A percentile compares a stretch with the other conserved stretches of the same genome.
These are phyloP conservation scores for Apophysomyces sp. DNA, from an alignment of 371 early-diverging fungal genomes.

Conservation along the genomic window DNA sequence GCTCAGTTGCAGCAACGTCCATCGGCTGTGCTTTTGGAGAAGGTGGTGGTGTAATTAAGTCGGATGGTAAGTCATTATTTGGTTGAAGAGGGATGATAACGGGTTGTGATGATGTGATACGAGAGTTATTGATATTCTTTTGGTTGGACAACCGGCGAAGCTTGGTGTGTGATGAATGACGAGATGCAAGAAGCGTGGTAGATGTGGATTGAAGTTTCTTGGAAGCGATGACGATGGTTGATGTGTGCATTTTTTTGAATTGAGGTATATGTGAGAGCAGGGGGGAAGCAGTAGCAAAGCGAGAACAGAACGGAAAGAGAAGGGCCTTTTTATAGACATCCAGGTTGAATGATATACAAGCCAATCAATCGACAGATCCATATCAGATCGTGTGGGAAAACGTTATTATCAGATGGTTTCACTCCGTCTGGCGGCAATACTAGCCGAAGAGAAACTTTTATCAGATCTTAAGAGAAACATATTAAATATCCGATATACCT, in stretches of 20 bases:
- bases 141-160: background rate
- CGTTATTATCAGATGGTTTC: background rate
- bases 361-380: background rate
- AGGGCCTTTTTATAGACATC: background rate
- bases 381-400: constrained; percentile 2
- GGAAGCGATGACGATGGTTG: background rate
- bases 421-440: background rate
- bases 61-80: background rate
- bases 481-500: background rate
- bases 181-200: background rate
- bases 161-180: background rate
- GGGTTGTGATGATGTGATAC: background rate
- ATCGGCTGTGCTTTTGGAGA: background rate
- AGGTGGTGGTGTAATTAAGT: background rate
- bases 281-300: background rate
- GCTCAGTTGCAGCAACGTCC: constrained; percentile 14
- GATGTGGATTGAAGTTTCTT: background rate
- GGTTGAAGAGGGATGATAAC: background rate
- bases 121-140: background rate
- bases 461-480: background rate
- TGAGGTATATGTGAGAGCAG: background rate
- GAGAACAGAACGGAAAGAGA: background rate
- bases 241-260: background rate
- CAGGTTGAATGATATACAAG: background rate
- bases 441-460: background rate